Base-by-base conservation (phyloP, 441 rosid genomes). In the Erodium chrysanthum region DNA sequence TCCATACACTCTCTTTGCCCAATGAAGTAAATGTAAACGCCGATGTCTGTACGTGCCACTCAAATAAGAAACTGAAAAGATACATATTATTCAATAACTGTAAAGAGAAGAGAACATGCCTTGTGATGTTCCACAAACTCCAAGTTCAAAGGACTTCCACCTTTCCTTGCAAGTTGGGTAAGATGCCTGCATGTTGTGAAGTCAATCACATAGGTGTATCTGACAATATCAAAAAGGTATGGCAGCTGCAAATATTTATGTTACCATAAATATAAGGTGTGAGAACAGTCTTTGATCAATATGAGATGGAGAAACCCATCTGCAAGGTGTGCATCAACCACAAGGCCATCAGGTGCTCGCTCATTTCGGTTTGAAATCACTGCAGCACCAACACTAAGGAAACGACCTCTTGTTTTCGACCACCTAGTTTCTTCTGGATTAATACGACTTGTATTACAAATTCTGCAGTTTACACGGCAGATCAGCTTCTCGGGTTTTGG, bases 341-440 rank as follows among this genome's bases (percentile, higher is more conserved):
- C 98, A 74, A 93, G 83, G 65, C 97, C 98, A 76, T 93, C 98
- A 17, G 96, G 98, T 20, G 98, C 96, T 79, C 83, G 78, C 80
- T 90, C 96, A 67, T 90, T 93, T 73, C 95, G 83, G 81, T 89
- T 88, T 40, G 98, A 86, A 59, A 88, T 93, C 46, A 90, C 72
- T 58, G 98, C 98, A 56, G 95, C 98, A 65, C 93, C 97, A 71
- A 90, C 72, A 18, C 98, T 90, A 52, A 90, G 83, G 80, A 85
- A 93, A 68, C 76, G 70, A 14, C 98, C 98, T 80, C 65, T 88
- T 18, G 84, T 68, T 80, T 70, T 86, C 73, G 35, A 59, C 97
- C 97, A 93, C 71, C 74, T 84, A 73, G 70, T 67, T 70, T 78
- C 87, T 71, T 78, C 85, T 10, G 64, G 68, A 65, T 67, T 15